Evolutionary conservation across 2,329 filamentous ascomycete genomes (phyloP).

Genomic region (Claviceps sp.): DNA sequence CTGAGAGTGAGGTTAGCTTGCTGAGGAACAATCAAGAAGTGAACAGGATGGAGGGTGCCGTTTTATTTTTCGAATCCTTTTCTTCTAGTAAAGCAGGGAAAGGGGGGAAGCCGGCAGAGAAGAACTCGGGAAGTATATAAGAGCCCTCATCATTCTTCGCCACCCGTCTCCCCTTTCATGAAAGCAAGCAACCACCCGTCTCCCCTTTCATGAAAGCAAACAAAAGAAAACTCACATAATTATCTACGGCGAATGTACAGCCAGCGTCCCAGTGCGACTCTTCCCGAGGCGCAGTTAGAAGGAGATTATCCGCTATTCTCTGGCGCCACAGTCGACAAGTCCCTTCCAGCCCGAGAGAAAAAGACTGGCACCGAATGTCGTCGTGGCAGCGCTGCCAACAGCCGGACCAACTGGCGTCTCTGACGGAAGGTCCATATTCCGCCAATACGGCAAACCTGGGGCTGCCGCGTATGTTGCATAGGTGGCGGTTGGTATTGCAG

Average conservation of each 20-base stretch:
- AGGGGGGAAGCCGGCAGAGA: not conserved
- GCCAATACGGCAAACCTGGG: not conserved
- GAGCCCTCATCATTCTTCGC: no score
- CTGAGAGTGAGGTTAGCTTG: not conserved
- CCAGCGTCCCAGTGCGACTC: not conserved
- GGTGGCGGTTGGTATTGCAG: not conserved
- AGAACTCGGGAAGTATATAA: not conserved
- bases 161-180: no score
- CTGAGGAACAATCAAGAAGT: not conserved
- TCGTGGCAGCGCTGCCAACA: not conserved
- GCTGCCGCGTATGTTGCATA: not conserved
- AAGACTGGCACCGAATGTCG: not conserved
- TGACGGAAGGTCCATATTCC: not conserved
- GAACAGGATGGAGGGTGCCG: no score
- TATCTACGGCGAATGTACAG: not conserved
- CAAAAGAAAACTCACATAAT: not conserved
- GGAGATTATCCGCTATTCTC: not conserved
- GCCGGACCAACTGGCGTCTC: not conserved
- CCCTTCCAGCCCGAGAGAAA: not conserved
- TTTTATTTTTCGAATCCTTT: no score
- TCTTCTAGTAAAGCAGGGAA: not conserved
- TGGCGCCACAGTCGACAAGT: not conserved
- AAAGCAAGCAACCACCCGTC: no score
- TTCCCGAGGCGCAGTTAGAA: not conserved
- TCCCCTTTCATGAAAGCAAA: no score